Percentiles rank a stretch among this genome's conserved stretches.
Conservation (phyloP, 1,139 yeast genomes). For the Debaryomyces sp. region DNA sequence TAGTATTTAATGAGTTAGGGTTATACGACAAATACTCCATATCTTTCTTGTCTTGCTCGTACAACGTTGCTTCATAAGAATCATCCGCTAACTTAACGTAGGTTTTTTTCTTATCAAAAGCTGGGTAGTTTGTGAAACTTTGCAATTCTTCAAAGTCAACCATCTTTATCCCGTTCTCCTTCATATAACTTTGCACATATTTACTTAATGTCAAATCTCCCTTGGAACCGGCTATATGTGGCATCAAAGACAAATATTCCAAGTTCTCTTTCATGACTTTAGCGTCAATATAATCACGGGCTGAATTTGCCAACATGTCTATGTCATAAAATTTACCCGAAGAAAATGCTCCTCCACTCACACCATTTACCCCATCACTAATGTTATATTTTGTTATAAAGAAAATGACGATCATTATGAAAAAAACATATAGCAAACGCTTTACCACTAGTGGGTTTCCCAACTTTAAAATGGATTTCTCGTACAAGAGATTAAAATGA, state of each 20-base stretch:
- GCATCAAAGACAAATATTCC: slow-evolving; percentile 79
- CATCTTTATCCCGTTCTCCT: slow-evolving; percentile 56
- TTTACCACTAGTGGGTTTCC: slow-evolving; percentile 89
- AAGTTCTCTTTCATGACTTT: slow-evolving; percentile 67
- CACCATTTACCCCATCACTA: slow-evolving; percentile 48
- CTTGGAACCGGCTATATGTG: slow-evolving; percentile 84
- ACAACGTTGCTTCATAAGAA: slow-evolving; percentile 40
- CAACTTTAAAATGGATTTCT: slow-evolving; percentile 57
- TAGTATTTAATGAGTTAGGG: slow-evolving; percentile 59
- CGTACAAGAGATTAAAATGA: slow-evolving; percentile 49
- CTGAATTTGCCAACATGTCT: slow-evolving; percentile 48
- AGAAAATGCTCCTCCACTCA: slow-evolving; percentile 46
- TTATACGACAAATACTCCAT: slow-evolving; percentile 57
- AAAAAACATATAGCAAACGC: slow-evolving; percentile 68
- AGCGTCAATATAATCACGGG: slow-evolving; percentile 54
- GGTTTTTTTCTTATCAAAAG: slow-evolving; percentile 22
- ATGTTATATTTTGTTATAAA: slow-evolving; percentile 58
- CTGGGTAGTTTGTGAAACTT: slow-evolving; percentile 62
- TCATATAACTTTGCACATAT: slow-evolving; percentile 62
- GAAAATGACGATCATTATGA: slow-evolving; percentile 61
- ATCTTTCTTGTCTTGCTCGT: slow-evolving; percentile 33
- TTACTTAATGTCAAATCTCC: slow-evolving; percentile 77
- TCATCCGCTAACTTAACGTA: slow-evolving; percentile 38
- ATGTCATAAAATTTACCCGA: slow-evolving; percentile 69
- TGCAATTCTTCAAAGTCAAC: slow-evolving; percentile 53